These are phyloP conservation scores for Melocanna baccifera DNA, from an alignment of 176 grass and related monocot species.

Conservation along the genomic window DNA sequence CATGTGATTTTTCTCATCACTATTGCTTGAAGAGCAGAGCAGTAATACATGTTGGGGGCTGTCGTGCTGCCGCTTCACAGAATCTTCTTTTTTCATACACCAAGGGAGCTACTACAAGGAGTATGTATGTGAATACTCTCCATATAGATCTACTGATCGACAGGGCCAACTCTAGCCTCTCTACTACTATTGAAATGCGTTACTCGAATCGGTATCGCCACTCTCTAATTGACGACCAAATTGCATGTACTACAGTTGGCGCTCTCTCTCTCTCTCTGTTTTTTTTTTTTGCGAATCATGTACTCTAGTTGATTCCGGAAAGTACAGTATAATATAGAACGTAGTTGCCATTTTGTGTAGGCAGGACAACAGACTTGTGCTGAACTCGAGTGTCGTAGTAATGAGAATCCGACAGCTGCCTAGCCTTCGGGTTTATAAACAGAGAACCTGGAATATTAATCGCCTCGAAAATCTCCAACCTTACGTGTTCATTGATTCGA, in stretches of 20 bases:
- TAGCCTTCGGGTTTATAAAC: background rate
- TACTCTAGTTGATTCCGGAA: background rate
- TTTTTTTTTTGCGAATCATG: no score
- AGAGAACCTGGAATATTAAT: background rate
- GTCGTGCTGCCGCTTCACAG: background rate
- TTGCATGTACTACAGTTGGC: background rate
- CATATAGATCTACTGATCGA: background rate
- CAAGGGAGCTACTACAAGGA: background rate
- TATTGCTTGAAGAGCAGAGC: conserved; percentile 1
- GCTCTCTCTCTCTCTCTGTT: no score
- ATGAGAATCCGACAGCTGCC: conserved; percentile 20
- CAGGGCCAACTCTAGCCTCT: background rate
- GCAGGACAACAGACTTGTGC: background rate
- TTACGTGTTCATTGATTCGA: background rate
- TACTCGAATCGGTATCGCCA: background rate
- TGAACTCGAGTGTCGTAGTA: background rate
- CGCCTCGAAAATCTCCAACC: conserved; percentile 2
- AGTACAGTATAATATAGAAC: background rate
- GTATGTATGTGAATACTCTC: background rate
- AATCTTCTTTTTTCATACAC: background rate
- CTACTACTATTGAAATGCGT: background rate
- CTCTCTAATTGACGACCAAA: background rate
- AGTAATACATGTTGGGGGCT: conserved; percentile 6
- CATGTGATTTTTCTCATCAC: conserved; percentile 32
- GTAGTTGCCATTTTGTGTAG: background rate